Percentiles rank a stretch among this genome's conserved stretches.
phyloP scores from a whole-genome alignment of 2,329 filamentous ascomycete genomes.

The Trichoderma sp. region DNA sequence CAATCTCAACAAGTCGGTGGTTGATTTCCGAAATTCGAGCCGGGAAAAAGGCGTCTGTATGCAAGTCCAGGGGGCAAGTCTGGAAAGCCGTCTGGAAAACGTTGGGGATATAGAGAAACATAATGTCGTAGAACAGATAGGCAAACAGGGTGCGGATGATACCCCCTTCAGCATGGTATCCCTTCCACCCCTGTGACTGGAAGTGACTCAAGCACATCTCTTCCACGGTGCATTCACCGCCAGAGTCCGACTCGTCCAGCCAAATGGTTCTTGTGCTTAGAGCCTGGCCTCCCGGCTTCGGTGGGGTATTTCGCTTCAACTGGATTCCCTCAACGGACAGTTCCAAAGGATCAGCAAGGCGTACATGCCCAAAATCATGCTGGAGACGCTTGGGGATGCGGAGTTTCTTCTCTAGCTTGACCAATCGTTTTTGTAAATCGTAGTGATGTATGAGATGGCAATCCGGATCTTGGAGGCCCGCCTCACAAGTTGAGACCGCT shows the following conservation, averaged over 20 bases:
- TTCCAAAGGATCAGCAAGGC: conserved; percentile 74
- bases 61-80: conserved; percentile 88
- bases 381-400: conserved; percentile 83
- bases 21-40: conserved; percentile 89
- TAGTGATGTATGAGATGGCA: conserved; percentile 94
- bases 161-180: conserved; percentile 90
- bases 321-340: conserved; percentile 77
- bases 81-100: conserved; percentile 97
- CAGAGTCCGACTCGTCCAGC: conserved; percentile 74
- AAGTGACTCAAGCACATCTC: conserved; percentile 92
- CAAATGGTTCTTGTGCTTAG: conserved; percentile 77
- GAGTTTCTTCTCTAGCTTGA: conserved; percentile 83
- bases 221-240: conserved; percentile 83
- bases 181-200: conserved; percentile 83
- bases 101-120: conserved; percentile 92
- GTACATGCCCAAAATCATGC: conserved; percentile 89
- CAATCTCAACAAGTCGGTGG: conserved; percentile 80
- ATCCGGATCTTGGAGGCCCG: conserved; percentile 81
- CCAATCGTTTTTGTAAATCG: conserved; percentile 90
- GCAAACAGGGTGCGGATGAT: conserved; percentile 90
- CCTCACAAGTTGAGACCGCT: conserved; percentile 80
- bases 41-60: conserved; percentile 90
- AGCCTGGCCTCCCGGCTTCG: conserved; percentile 46
- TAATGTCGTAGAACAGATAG: conserved; percentile 89
- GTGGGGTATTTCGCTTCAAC: conserved; percentile 63